Conservation (phyloP, 805 yeast species). For the Tetrapisispora nanseiensis region DNA sequence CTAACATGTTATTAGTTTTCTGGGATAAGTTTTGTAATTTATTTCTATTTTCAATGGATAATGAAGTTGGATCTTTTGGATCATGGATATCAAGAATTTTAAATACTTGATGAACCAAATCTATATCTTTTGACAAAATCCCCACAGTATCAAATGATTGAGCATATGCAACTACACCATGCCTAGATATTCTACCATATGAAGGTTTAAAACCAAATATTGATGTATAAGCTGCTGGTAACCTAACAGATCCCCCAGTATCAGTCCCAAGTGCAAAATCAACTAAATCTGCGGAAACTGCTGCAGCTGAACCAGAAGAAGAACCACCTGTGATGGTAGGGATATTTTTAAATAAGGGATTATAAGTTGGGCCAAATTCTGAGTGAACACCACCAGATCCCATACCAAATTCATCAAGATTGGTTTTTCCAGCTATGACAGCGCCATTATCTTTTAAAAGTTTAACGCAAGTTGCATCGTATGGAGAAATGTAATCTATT, state of each 20-base stretch:
- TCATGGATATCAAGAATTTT: constrained; percentile 51
- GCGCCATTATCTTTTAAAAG: constrained; percentile 47
- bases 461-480: constrained; percentile 61
- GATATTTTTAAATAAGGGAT: constrained; percentile 37
- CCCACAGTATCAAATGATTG: constrained; percentile 95
- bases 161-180: constrained; percentile 89
- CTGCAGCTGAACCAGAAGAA: constrained; percentile 93
- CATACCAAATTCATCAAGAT: constrained; percentile 97
- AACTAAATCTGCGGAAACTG: constrained; percentile 57
- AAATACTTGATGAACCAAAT: constrained; percentile 40
- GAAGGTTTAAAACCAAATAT: constrained; percentile 86
- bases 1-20: no score
- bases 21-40: background rate
- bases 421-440: constrained; percentile 64
- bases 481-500: constrained; percentile 58
- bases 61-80: constrained; percentile 68
- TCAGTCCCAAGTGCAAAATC: constrained; percentile 87
- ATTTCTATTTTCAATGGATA: constrained; percentile 32
- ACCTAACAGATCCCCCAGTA: constrained; percentile 92
- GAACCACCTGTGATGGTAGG: constrained; percentile 73
- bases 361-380: constrained; percentile 45
- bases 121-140: constrained; percentile 46
- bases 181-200: constrained; percentile 83
- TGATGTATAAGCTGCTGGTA: constrained; percentile 85
- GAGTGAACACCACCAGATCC: constrained; percentile 64